Conservation (phyloP, 441 rosid genomes). For the Corymbia calophylla region DNA sequence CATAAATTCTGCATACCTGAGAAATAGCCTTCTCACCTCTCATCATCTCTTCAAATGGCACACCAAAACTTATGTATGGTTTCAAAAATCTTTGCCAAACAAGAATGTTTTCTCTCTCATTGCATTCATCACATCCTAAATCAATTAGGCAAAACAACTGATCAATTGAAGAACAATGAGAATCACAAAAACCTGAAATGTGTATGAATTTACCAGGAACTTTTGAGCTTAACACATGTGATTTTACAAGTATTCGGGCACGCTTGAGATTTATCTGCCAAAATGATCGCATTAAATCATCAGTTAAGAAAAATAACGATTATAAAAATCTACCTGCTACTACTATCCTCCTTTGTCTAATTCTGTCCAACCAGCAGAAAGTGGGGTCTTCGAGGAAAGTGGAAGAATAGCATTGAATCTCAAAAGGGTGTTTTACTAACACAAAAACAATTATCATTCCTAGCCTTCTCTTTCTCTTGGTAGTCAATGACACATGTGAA, state of each 20-base stretch:
- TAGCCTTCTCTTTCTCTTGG: background rate
- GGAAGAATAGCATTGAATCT: background rate
- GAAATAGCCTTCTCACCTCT: conserved; percentile 41
- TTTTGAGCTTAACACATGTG: conserved; percentile 48
- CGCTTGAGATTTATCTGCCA: conserved; percentile 91
- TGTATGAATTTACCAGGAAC: conserved; percentile 52
- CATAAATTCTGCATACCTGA: conserved; percentile 27
- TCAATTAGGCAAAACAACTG: background rate
- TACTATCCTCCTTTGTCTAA: background rate
- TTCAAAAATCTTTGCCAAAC: conserved; percentile 68
- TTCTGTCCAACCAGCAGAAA: background rate
- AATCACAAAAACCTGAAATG: background rate
- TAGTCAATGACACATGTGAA: conserved; percentile 3
- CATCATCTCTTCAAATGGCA: conserved; percentile 60
- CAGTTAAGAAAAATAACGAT: background rate
- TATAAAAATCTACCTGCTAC: background rate
- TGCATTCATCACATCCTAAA: conserved; percentile 78
- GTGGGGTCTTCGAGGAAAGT: background rate
- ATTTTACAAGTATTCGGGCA: conserved; percentile 69
- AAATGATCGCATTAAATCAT: background rate
- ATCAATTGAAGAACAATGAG: background rate
- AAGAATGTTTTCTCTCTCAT: conserved; percentile 67
- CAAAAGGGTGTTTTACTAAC: background rate
- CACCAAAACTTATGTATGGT: conserved; percentile 72
- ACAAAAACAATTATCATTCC: background rate